A percentile compares a stretch with the other conserved stretches of the same genome.
Evolutionary conservation across 352 stramenopile species (phyloP).

Genomic region (Thalassiosira ordinaria): DNA sequence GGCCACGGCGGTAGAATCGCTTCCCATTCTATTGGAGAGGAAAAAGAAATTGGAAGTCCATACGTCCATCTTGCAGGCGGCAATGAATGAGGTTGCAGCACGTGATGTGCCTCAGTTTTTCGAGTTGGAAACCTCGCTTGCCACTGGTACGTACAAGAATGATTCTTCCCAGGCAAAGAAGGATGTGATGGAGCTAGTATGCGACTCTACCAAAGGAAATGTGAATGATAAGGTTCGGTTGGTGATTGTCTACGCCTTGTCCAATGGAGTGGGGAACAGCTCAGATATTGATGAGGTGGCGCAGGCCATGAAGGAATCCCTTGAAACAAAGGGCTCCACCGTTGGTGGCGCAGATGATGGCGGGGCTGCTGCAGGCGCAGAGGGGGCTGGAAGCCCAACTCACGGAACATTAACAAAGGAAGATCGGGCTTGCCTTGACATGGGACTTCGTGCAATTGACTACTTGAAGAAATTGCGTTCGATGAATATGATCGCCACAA

Average conservation of each 20-base stretch:
- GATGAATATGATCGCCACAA: slow-evolving; percentile 82
- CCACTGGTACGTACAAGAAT: slow-evolving; percentile 78
- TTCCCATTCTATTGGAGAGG: slow-evolving; percentile 87
- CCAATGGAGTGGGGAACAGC: slow-evolving; percentile 68
- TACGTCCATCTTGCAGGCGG: slow-evolving; percentile 90
- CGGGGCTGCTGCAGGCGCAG: too few relatives aligned
- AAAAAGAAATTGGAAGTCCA: slow-evolving; percentile 91
- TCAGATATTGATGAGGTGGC: slow-evolving; percentile 79
- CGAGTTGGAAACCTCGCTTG: slow-evolving; percentile 79
- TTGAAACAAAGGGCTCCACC: slow-evolving; percentile 61
- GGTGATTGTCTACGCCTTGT: slow-evolving; percentile 80
- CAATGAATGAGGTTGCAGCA: slow-evolving; percentile 89
- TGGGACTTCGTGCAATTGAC: slow-evolving; percentile 64
- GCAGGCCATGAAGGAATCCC: slow-evolving; percentile 68
- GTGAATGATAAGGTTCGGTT: slow-evolving; percentile 89
- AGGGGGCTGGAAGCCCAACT: slow-evolving; percentile 22
- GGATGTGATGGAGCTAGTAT: slow-evolving; percentile 79
- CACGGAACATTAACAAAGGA: slow-evolving; percentile 65
- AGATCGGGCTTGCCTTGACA: slow-evolving; percentile 55
- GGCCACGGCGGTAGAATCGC: slow-evolving; percentile 87
- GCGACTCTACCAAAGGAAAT: slow-evolving; percentile 85
- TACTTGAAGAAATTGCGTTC: slow-evolving; percentile 84
- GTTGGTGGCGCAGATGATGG: slow-evolving; percentile 28
- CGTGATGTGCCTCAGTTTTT: slow-evolving; percentile 87
- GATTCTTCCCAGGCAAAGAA: slow-evolving; percentile 77